Base-by-base conservation (phyloP, 2,329 filamentous ascomycete species). In the Fusarium anguioides region DNA sequence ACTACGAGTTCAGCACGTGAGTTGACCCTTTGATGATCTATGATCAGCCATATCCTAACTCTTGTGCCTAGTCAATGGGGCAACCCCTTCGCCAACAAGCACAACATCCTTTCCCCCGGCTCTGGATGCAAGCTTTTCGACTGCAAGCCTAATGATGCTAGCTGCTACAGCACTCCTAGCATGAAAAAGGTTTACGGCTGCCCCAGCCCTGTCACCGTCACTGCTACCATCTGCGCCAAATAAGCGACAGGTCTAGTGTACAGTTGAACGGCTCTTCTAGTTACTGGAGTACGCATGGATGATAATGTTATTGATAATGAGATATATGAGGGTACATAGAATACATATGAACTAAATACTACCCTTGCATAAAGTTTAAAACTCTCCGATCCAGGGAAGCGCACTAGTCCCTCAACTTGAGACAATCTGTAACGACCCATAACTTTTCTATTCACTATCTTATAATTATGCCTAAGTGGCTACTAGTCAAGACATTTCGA, bases 141-240 rank as follows among this genome's bases (percentile, higher is more conserved):
- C 72, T 82, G 81, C 70, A 71, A 67, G n/a, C 50, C 79, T 24
- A 72, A 72, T 58, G 65, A 80, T n/a, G 68, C 75, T 6, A 60
- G 26, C 41, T 82, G 80, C 78, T 82, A 82, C 75, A 81, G 79
- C 77, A 77, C 74, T 1, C 76, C 77, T 9, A 68, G 60, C n/a
- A 45, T 57, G 36, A 78, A 77, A 73, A 81, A 75, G 70, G 78
- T 81, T 18, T 79, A 75, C 64, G 76, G 76, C 55, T 81, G 80
- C 78, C 79, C 79, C 6, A 69, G 75, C 66, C 80, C 80, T 7
- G 78, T 80, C 31, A 74, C 77, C 27, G 64, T 82, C 26, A 74
- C 75, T 24, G 68, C 75, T 18, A 61, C 58, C n/a, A 54, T 78
- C 59, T 78, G 76, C 47, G 49, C 68, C 48, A 62, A 72, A 49